Conservation (phyloP, 2,329 filamentous ascomycete genomes). For the Colletotrichum tamarilloi region DNA sequence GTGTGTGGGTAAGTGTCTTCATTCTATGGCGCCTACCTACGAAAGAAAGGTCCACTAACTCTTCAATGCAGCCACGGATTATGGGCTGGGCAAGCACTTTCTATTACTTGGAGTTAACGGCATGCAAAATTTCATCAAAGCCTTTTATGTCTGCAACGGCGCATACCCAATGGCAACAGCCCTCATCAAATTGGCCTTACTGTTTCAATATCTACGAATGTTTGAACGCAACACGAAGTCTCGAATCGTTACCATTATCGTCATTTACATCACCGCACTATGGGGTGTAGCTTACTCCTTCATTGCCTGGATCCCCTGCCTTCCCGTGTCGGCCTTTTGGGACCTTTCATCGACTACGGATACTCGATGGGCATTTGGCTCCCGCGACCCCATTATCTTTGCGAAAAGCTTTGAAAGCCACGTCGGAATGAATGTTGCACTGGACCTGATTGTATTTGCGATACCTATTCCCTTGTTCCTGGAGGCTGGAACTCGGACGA, state of each 20-base stretch:
- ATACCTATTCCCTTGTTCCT: conserved; percentile 46
- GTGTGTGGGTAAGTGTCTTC: conserved; percentile 8
- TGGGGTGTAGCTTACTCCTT: conserved; percentile 46
- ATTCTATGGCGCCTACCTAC: not conserved
- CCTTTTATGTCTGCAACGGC: conserved; percentile 36
- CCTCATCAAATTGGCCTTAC: conserved; percentile 38
- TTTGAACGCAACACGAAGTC: conserved; percentile 33
- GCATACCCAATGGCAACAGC: conserved; percentile 37
- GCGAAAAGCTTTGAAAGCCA: conserved; percentile 44
- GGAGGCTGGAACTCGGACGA: conserved; percentile 38
- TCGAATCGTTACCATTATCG: conserved; percentile 34
- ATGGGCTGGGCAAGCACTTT: conserved; percentile 9
- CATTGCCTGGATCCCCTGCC: conserved; percentile 47
- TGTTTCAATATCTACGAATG: conserved; percentile 38
- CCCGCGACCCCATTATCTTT: conserved; percentile 39
- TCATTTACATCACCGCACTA: conserved; percentile 42
- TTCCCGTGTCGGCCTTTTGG: conserved; percentile 46
- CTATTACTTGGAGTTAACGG: not conserved
- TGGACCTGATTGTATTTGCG: conserved; percentile 46
- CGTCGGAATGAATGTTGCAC: conserved; percentile 43
- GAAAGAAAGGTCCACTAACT: not conserved
- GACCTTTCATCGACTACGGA: conserved; percentile 30
- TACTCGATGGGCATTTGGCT: conserved; percentile 45
- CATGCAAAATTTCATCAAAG: conserved; percentile 31
- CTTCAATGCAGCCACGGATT: not conserved